Evolutionary conservation across 176 grass and related monocot species (phyloP), one percentile per base, ranked within the genome.

Genomic region (Triticum timopheevii): DNA sequence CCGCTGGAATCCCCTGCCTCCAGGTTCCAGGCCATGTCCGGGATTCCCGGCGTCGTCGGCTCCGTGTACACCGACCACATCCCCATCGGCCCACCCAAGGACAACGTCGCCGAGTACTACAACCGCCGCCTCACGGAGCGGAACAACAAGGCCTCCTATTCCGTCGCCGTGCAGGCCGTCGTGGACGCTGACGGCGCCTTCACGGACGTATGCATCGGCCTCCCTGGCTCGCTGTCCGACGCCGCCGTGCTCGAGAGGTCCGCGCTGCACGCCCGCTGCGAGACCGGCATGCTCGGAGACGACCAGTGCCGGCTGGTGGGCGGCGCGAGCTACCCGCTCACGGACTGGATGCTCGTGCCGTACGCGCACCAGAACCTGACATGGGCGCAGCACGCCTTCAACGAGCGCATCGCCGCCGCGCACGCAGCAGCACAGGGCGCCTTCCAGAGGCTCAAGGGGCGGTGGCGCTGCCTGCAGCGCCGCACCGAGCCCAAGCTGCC

Each of bases 321-420:
- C 72, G 92, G 92, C 7, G n/a, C 65, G 33, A 83, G 86, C 16
- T 90, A 86, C 73, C 95, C 90, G 28, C 88, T 94, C 15, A 78
- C 58, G 81, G 88, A 94, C 58, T 94, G 92, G 92, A 80, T 94
- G 83, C 92, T 97, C 2, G 95, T 97, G 45, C 95, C 95, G 1
- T 97, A 94, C 73, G 62, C 84, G 35, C 88, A 94, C 86, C 84
- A 36, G 24, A 91, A 94, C 86, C 73, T 97, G 31, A 97, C 92
- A 30, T 90, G 92, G 94, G 35, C 90, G 72, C 83, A 97, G 89
- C 88, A 92, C 50, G 80, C 23, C 50, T 92, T 94, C 68, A 97
- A 97, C 80, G 90, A 87, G 78, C 91, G 86, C 13, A 50, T 92
- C 15, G 83, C 31, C 10, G 39, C 38, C 10, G 76, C 91, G 67